Evolutionary conservation across 441 rosid genomes (phyloP).

Genomic region (Populus tomentosa): DNA sequence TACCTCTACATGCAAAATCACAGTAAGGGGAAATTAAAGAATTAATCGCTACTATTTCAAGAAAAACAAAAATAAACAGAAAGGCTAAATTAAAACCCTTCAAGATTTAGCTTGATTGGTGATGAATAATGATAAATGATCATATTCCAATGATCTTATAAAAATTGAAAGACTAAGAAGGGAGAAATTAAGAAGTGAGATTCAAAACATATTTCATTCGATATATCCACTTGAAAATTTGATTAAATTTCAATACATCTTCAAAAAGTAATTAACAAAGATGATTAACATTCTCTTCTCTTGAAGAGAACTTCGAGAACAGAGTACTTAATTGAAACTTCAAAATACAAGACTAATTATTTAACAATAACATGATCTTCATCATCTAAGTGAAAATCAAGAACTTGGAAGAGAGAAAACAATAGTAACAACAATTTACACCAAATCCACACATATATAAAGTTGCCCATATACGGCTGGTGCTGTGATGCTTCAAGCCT

Average conservation of each 20-base stretch:
- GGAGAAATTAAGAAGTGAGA: too few relatives aligned
- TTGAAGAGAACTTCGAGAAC: background rate
- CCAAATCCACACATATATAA: conserved; percentile 31
- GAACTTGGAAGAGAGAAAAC: background rate
- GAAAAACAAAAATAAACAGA: too few relatives aligned
- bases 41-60: too few relatives aligned
- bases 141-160: too few relatives aligned
- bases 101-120: too few relatives aligned
- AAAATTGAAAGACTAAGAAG: too few relatives aligned
- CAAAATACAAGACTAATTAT: background rate
- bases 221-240: too few relatives aligned
- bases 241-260: background rate
- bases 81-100: too few relatives aligned
- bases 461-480: conserved; percentile 24
- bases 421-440: conserved; percentile 21
- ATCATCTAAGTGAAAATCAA: background rate
- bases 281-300: background rate
- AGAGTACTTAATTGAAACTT: background rate
- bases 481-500: background rate
- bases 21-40: too few relatives aligned
- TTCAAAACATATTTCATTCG: background rate
- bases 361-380: background rate
- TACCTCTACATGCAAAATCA: too few relatives aligned
- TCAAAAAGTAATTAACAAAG: background rate
- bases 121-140: too few relatives aligned